Conservation (phyloP, 208 protist species). For the Spongospora subterranea region DNA sequence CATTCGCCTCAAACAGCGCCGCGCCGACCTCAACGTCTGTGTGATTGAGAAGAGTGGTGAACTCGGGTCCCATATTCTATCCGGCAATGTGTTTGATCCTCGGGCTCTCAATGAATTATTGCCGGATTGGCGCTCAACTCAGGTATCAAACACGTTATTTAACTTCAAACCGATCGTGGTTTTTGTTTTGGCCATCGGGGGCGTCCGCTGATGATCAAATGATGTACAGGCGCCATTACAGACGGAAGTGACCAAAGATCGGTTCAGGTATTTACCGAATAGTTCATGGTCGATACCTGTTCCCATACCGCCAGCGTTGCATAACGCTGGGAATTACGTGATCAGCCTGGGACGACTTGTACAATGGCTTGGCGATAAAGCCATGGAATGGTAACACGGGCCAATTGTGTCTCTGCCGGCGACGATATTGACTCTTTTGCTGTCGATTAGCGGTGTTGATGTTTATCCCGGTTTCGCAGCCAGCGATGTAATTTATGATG, state of each 20-base stretch:
- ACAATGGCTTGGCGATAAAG: slow-evolving; percentile 89
- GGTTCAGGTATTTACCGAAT: slow-evolving; percentile 77
- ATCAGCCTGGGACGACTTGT: slow-evolving; percentile 87
- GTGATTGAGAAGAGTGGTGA: slow-evolving; percentile 95
- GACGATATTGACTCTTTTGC: not conserved
- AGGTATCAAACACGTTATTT: no score
- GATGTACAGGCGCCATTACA: slow-evolving; percentile 48
- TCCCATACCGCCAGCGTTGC: slow-evolving; percentile 68
- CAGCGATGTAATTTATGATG: slow-evolving; percentile 79
- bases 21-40: slow-evolving; percentile 84
- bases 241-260: slow-evolving; percentile 86
- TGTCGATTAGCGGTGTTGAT: slow-evolving; percentile 89
- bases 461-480: slow-evolving; percentile 92
- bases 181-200: not conserved
- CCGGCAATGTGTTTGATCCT: slow-evolving; percentile 94
- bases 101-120: slow-evolving; percentile 91
- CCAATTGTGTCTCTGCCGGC: not conserved
- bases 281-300: slow-evolving; percentile 38
- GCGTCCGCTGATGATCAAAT: not conserved
- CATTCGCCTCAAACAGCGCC: slow-evolving; percentile 90
- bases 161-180: no score
- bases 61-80: slow-evolving; percentile 92
- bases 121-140: slow-evolving; percentile 86
- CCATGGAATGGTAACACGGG: slow-evolving; percentile 63
- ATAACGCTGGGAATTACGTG: slow-evolving; percentile 94